Evolutionary conservation across 768 basidiomycete genomes (phyloP).

Genomic region (Lentinus brumalis): DNA sequence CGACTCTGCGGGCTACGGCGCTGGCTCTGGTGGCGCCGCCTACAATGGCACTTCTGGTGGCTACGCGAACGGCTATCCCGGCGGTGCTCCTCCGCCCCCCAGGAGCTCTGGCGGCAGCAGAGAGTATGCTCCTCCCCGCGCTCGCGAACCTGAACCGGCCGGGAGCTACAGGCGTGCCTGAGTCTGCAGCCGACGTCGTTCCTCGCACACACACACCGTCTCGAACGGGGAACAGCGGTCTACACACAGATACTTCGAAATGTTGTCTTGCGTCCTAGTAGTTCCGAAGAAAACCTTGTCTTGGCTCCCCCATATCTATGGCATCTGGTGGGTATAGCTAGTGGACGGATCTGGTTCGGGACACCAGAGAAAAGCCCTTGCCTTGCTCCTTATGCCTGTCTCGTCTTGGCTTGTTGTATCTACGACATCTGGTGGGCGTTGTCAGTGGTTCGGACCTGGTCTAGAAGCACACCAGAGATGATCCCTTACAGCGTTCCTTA

Average conservation of each 20-base stretch:
- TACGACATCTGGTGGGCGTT: background rate
- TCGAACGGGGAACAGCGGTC: no score
- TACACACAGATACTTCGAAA: no score
- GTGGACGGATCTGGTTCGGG: background rate
- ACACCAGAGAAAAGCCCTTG: background rate
- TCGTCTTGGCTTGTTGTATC: background rate
- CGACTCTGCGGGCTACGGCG: constrained; percentile 49
- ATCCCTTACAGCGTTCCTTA: background rate
- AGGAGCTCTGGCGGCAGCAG: constrained; percentile 35
- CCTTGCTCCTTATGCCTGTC: background rate
- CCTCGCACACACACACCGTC: background rate
- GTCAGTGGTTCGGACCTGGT: background rate
- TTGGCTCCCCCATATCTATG: background rate
- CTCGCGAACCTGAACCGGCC: constrained; percentile 38
- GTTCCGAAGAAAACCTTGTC: background rate
- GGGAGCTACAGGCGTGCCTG: constrained; percentile 30
- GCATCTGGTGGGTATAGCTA: background rate
- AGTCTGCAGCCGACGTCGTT: background rate
- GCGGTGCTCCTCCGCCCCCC: constrained; percentile 35
- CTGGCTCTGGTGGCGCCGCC: constrained; percentile 26
- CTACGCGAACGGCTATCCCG: constrained; percentile 49
- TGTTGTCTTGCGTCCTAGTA: background rate
- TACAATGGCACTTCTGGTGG: constrained; percentile 33
- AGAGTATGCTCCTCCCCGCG: constrained; percentile 40
- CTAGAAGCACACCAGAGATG: background rate